A percentile compares a stretch with the other conserved stretches of the same genome.
phyloP scores from a whole-genome alignment of 2,329 filamentous ascomycete species.

The Podosphaera fusca region DNA sequence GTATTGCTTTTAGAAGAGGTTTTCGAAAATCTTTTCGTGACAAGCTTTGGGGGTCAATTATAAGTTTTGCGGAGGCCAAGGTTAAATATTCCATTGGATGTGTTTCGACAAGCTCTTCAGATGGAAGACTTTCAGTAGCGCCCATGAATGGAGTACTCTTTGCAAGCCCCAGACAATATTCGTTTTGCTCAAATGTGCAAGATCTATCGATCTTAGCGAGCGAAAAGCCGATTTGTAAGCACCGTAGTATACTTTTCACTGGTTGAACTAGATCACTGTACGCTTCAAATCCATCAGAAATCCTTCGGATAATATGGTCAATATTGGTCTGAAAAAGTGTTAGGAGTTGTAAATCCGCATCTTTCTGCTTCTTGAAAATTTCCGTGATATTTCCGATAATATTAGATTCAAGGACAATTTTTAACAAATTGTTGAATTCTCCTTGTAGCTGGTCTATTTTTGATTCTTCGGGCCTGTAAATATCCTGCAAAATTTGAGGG shows the following conservation, averaged over 20 bases:
- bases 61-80: conserved; percentile 22
- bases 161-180: conserved; percentile 17
- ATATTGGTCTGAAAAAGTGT: conserved; percentile 30
- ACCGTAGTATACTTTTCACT: conserved; percentile 55
- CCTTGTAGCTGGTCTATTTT: conserved; percentile 52
- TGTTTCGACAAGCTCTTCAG: conserved; percentile 5
- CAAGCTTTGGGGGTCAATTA: conserved; percentile 24
- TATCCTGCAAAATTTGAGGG: conserved; percentile 36
- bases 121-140: conserved; percentile 13
- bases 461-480: conserved; percentile 48
- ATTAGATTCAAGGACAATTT: conserved; percentile 15
- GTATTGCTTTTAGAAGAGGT: conserved; percentile 41
- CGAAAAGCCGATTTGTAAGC: conserved; percentile 52
- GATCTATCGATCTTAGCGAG: conserved; percentile 21
- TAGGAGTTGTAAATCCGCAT: conserved; percentile 21
- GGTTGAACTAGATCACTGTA: conserved; percentile 74
- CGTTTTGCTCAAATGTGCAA: conserved; percentile 2
- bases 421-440: conserved; percentile 59
- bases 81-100: conserved; percentile 26
- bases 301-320: conserved; percentile 43
- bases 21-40: conserved; percentile 24
- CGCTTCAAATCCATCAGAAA: conserved; percentile 45
- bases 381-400: conserved; percentile 5
- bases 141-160: conserved; percentile 31
- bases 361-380: conserved; percentile 13